Evolutionary conservation across 139 green algal species (phyloP).

Genomic region (Zygnema cylindricum): DNA sequence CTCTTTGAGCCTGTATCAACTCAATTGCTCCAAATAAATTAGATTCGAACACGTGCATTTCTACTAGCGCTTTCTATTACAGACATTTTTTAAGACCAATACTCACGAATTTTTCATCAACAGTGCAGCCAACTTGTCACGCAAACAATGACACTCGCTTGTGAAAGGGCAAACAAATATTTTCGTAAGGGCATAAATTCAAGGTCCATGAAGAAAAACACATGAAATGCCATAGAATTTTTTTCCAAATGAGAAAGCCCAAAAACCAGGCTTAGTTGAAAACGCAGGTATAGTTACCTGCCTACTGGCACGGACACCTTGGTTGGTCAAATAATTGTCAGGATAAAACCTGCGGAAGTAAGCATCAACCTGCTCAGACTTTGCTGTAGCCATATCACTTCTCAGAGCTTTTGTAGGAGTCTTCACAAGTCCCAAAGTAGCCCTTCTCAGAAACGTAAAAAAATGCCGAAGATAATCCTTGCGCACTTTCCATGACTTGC

Average conservation of each 20-base stretch:
- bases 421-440: constrained; percentile 4
- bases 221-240: too few species aligned
- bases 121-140: too few species aligned
- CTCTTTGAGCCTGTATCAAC: constrained; percentile 8
- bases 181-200: too few species aligned
- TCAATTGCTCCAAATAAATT: neutral
- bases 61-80: neutral
- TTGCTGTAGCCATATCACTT: neutral
- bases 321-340: constrained; percentile 44
- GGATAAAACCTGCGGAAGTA: constrained; percentile 51
- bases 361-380: constrained; percentile 11
- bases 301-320: constrained; percentile 26
- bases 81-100: too few species aligned
- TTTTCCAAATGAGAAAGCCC: too few species aligned
- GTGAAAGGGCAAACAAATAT: too few species aligned
- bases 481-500: neutral
- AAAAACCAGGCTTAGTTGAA: too few species aligned
- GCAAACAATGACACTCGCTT: too few species aligned
- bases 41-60: neutral
- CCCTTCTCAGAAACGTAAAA: neutral
- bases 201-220: too few species aligned
- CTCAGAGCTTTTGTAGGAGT: neutral
- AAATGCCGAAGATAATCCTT: constrained; percentile 1
- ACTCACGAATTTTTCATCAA: too few species aligned
- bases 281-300: too few species aligned